Conservation (phyloP, 2,329 filamentous ascomycete species). For the Microdochium bolleyi region DNA sequence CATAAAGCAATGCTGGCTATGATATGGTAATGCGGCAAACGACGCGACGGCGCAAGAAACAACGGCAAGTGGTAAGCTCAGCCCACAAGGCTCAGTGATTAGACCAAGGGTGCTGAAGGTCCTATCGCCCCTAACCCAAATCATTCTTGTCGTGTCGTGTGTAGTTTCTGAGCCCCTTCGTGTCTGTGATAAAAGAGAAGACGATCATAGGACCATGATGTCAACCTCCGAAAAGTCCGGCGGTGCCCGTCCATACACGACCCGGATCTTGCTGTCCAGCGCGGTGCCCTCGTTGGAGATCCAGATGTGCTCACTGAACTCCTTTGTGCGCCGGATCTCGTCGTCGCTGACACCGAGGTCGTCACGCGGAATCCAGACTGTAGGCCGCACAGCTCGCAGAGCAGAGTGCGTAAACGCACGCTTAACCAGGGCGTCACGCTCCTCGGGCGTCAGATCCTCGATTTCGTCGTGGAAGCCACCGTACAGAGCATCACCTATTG, state of each 20-base stretch:
- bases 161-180: neutral
- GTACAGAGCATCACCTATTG: conserved; percentile 75
- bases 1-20: no score
- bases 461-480: conserved; percentile 86
- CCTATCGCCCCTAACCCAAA: no score
- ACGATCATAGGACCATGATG: conserved; percentile 63
- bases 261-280: conserved; percentile 72
- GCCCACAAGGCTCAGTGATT: no score
- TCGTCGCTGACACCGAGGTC: conserved; percentile 87
- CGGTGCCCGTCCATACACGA: conserved; percentile 77
- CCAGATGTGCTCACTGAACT: conserved; percentile 75
- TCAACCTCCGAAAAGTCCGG: conserved; percentile 87
- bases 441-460: conserved; percentile 84
- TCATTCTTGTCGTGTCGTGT: no score
- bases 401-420: conserved; percentile 90
- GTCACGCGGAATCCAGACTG: conserved; percentile 90
- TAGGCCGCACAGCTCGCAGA: conserved; percentile 73
- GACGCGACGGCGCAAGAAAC: no score
- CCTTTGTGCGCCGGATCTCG: conserved; percentile 71
- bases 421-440: conserved; percentile 76
- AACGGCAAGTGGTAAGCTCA: no score
- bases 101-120: no score
- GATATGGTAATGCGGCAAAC: no score
- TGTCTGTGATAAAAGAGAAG: neutral
- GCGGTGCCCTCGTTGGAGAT: conserved; percentile 91